These are phyloP conservation scores for Bertia moriformis DNA, from an alignment of 2,329 filamentous ascomycete genomes.

Conservation along the genomic window DNA sequence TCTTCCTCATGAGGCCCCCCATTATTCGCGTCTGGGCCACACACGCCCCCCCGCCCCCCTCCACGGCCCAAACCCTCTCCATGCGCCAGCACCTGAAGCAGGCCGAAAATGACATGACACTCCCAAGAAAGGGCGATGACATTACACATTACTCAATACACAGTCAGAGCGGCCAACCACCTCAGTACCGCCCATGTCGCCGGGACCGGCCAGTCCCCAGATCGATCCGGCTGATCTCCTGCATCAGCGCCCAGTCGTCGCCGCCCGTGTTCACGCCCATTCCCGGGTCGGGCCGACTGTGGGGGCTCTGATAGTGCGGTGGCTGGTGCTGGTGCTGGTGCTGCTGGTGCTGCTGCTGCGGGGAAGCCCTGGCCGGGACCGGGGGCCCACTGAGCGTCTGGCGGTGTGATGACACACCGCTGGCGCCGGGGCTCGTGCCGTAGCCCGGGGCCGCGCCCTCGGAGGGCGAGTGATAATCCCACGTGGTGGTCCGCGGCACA, in stretches of 20 bases:
- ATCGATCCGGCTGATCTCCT: constrained; percentile 58
- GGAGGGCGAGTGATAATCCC: constrained; percentile 34
- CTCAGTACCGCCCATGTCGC: constrained; percentile 29
- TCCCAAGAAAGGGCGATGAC: too few relatives aligned
- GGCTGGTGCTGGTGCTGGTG: constrained; percentile 9
- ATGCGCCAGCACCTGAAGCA: too few relatives aligned
- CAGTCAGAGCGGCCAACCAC: too few relatives aligned
- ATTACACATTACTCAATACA: too few relatives aligned
- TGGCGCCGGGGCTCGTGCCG: constrained; percentile 10
- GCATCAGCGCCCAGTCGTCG: constrained; percentile 44
- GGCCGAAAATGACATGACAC: too few relatives aligned
- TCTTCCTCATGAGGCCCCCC: too few relatives aligned
- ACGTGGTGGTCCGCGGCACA: constrained; percentile 30
- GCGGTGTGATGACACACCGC: constrained; percentile 12
- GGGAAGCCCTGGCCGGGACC: constrained; percentile 57
- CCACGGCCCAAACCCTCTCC: too few relatives aligned
- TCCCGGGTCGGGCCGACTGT: constrained; percentile 8
- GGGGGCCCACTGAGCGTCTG: constrained; percentile 30
- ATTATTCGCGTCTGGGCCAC: too few relatives aligned
- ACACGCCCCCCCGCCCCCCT: too few relatives aligned
- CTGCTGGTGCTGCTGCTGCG: too few relatives aligned
- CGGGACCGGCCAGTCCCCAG: constrained; percentile 45
- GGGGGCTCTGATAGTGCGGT: constrained; percentile 25
- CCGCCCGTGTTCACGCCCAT: constrained; percentile 16
- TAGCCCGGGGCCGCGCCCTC: constrained; percentile 33